Evolutionary conservation across 768 basidiomycete genomes (phyloP), one percentile per base, ranked within the genome.

Genomic region (Kondoa subrosea): DNA sequence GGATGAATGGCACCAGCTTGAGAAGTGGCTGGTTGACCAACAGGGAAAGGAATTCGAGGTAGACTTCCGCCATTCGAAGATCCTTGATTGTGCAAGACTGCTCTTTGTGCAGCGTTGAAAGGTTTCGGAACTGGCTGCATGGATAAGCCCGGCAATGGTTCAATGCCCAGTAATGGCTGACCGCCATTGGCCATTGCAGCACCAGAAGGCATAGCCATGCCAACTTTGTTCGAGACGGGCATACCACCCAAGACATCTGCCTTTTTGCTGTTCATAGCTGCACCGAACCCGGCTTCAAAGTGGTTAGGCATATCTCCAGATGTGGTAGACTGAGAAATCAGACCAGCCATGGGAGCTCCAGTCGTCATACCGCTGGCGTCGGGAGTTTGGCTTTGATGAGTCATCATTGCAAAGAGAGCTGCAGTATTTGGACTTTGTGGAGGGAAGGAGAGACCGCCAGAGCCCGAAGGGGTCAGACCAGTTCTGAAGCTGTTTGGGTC

Each of bases 381-480:
- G 16, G 61, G 61, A 21, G 61, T 63, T 12, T 63, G 29, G 2
- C 29, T 12, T 17, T 63, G 16, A 74, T 85, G 87, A 73, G 86
- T 87, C 80, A 93, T 90, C 81, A 95, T 86, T 69, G 87, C 87
- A 66, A 96, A 83, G 77, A 96, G 89, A 3, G 91, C 90, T 12
- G 90, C 86, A 30, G 91, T 96, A 72, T 87, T 87, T 0, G 92
- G 91, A 56, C 87, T 85, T 0, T 86, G 84, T 2, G 89, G 84
- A 1, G 91, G 89, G 76, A 91, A 91, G 26, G 83, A 82, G 21
- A 83, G 82, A 21, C 86, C 83, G 1, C 85, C 87, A 14, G 83
- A 84, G 67, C 72, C 71, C 56, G 73, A 76, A 82, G 91, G 60
- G 4, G 91, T 92, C 71, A 93, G 85, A 33, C 91, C 89, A 0